phyloP scores from a whole-genome alignment of 495 filamentous ascomycete genomes.

The Amphirosellinia nigrospora region DNA sequence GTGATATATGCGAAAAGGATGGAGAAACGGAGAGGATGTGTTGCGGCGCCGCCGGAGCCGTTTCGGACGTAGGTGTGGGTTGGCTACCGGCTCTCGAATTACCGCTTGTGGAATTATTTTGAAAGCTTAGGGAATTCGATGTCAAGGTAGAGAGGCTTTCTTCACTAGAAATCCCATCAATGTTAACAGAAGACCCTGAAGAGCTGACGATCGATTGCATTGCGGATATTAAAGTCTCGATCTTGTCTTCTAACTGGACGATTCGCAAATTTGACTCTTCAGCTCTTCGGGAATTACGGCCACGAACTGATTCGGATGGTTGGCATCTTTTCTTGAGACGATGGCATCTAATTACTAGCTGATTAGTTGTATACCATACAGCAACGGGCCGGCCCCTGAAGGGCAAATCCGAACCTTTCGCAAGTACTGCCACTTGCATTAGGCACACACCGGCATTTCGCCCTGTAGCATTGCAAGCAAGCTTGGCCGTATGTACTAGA shows the following conservation, averaged over 20 bases:
- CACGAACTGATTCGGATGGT: constrained; percentile 45
- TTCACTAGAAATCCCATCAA: neutral
- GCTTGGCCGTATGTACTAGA: constrained; percentile 46
- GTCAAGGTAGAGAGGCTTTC: neutral
- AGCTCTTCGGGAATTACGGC: constrained; percentile 40
- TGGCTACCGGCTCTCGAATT: neutral
- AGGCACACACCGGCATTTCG: constrained; percentile 54
- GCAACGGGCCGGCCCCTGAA: neutral
- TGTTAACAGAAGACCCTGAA: constrained; percentile 12
- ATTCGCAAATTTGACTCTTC: constrained; percentile 36
- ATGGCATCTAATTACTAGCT: constrained; percentile 49
- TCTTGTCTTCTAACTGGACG: constrained; percentile 57
- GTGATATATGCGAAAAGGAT: neutral
- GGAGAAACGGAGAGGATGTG: neutral
- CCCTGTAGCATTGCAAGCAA: constrained; percentile 52
- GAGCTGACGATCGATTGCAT: constrained; percentile 39
- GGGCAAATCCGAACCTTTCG: constrained; percentile 44
- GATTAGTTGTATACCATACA: neutral
- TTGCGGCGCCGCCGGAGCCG: neutral
- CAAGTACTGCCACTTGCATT: constrained; percentile 42
- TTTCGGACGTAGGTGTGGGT: constrained; percentile 6
- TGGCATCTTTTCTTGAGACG: constrained; percentile 55
- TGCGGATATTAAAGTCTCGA: constrained; percentile 57
- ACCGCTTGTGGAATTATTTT: neutral
- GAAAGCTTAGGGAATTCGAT: neutral